Percentiles rank a stretch among this genome's conserved stretches.
Conservation (phyloP, 345 rosid genomes). For the Hibiscus mutabilis region DNA sequence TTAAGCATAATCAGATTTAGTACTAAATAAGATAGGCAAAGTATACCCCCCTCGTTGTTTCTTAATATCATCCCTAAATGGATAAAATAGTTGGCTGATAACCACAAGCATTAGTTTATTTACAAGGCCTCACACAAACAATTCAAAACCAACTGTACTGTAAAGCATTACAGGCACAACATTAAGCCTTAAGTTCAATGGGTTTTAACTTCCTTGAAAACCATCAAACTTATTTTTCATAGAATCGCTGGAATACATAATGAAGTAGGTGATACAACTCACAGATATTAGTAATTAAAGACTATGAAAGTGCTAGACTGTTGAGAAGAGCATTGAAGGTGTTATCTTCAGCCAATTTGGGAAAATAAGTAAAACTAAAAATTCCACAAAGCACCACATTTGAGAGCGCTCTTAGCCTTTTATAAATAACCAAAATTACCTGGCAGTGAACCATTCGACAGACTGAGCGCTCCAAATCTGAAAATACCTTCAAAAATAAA, state of each 20-base stretch:
- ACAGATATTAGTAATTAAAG: background rate
- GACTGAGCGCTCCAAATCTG: conserved; percentile 89
- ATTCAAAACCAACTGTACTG: background rate
- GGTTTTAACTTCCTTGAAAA: background rate
- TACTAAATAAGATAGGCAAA: background rate
- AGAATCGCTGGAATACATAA: background rate
- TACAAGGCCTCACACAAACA: background rate
- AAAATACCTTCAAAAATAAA: conserved; percentile 65
- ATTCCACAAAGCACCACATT: background rate
- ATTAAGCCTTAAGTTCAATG: background rate
- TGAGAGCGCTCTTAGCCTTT: background rate
- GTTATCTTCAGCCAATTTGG: background rate
- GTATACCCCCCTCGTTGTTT: background rate
- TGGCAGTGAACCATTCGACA: conserved; percentile 95
- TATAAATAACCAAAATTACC: conserved; percentile 33
- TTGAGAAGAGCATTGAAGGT: background rate
- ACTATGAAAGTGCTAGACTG: background rate
- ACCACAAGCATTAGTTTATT: background rate
- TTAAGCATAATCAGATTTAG: background rate
- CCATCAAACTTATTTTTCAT: background rate
- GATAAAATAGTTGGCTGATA: background rate
- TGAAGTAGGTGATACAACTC: background rate
- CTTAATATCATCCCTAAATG: background rate
- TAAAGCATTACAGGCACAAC: background rate
- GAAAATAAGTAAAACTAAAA: background rate